phyloP scores from a whole-genome alignment of 371 early-diverging fungal genomes.

The Mucor saturninus region DNA sequence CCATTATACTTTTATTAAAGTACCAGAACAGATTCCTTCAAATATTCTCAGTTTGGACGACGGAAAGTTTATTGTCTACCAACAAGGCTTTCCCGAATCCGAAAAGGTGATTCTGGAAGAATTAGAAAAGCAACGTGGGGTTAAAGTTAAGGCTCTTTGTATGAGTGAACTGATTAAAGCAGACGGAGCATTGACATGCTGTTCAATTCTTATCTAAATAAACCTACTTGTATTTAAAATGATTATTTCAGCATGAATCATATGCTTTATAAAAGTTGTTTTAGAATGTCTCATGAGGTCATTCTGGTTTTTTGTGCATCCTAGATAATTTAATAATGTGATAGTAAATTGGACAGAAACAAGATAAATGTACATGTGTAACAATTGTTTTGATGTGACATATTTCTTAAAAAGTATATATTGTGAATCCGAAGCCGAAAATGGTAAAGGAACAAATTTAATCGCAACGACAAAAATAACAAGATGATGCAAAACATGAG shows the following conservation, averaged over 20 bases:
- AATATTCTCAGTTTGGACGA: constrained; percentile 36
- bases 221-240: background rate
- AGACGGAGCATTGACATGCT: constrained; percentile 44
- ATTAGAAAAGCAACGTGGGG: constrained; percentile 17
- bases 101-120: constrained; percentile 23
- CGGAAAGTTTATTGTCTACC: constrained; percentile 30
- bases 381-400: background rate
- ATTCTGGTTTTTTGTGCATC: too few relatives aligned
- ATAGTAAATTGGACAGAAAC: too few relatives aligned
- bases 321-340: too few relatives aligned
- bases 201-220: constrained; percentile 29
- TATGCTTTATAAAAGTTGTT: background rate
- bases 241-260: background rate
- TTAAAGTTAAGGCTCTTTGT: constrained; percentile 22
- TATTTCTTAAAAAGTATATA: background rate
- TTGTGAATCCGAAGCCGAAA: background rate
- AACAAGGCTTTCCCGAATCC: constrained; percentile 30
- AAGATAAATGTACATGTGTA: background rate
- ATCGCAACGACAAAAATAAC: too few relatives aligned
- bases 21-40: constrained; percentile 41
- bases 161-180: constrained; percentile 47
- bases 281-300: background rate
- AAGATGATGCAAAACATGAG: too few relatives aligned
- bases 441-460: too few relatives aligned
- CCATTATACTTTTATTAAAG: constrained; percentile 26